Evolutionary conservation across 768 basidiomycete species (phyloP), one percentile per base, ranked within the genome.

Genomic region (Omphalotus guepiniiformis): DNA sequence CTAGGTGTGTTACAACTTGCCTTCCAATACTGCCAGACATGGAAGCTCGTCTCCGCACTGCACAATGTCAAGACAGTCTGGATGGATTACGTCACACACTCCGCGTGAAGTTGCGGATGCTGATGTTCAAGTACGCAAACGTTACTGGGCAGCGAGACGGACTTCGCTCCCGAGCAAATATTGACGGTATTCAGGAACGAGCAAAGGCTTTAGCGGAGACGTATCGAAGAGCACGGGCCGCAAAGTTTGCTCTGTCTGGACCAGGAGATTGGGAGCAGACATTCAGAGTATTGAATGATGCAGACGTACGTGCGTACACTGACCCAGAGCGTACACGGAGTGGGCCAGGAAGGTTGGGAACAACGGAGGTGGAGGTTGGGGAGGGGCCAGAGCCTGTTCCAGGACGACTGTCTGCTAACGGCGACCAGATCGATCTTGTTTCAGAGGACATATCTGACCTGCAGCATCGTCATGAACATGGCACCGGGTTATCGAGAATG

Each of bases 111-210:
- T 23, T 34, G 0, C 35, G 27, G 26, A 28, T 50, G 25, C 28
- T 30, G 8, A 49, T 18, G 6, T 50, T 49, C 47, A 49, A 38
- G 7, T 29, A 49, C 15, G 9, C 22, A 1, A 50, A 50, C 12
- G 36, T 50, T n/a, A 6, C 2, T 18, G 49, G 49, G 19, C 49
- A 50, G 28, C 12, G 18, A 29, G 13, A 21, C 46, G 37, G 37
- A 25, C 28, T 34, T 23, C 3, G 35, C 2, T 18, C 47, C 16
- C 49, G 39, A 16, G 36, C n/a, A 2, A 49, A 25, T 0, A 50
- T 50, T 23, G 30, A 26, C 3, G 48, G 41, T 19, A 6, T 32
- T 0, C 26, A 50, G 3, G 25, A 0, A 19, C 28, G 25, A 23
- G 23, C 36, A n/a, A 35, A 15, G 25, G 27, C 29, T 22, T 28